phyloP scores from a whole-genome alignment of 2,329 filamentous ascomycete species.

The Diplodia scrobiculata region DNA sequence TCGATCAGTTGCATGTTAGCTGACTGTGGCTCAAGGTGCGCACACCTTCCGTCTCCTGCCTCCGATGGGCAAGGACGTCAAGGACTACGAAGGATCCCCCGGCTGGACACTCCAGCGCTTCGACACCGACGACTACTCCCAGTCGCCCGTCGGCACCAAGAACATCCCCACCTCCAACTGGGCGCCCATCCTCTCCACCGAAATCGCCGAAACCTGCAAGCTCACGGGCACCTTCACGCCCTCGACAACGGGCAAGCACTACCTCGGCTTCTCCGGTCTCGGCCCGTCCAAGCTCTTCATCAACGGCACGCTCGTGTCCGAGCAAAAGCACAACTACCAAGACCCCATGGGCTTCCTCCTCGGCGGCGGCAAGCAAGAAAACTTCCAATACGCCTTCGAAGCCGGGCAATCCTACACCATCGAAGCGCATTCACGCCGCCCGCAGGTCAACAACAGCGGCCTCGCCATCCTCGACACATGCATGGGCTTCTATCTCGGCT shows the following conservation, averaged over 20 bases:
- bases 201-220: constrained; percentile 33
- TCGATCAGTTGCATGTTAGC: neutral
- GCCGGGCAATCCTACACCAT: constrained; percentile 64
- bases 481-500: constrained; percentile 71
- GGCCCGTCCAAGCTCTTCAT: constrained; percentile 65
- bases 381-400: constrained; percentile 66
- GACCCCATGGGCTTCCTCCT: constrained; percentile 59
- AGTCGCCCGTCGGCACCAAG: constrained; percentile 35
- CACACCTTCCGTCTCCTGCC: constrained; percentile 43
- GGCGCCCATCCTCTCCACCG: constrained; percentile 35
- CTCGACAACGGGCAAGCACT: constrained; percentile 62
- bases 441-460: constrained; percentile 66
- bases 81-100: constrained; percentile 36
- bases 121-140: constrained; percentile 36
- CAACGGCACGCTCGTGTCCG: constrained; percentile 61
- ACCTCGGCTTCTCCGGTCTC: constrained; percentile 68
- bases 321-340: constrained; percentile 59
- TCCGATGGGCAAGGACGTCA: constrained; percentile 37
- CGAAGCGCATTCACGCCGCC: constrained; percentile 60
- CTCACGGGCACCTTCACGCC: constrained; percentile 48
- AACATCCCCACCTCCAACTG: constrained; percentile 37
- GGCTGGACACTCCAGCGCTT: constrained; percentile 42
- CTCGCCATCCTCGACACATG: constrained; percentile 64
- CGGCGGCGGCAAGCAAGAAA: constrained; percentile 15
- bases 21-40: constrained; percentile 31